A percentile compares a stretch with the other conserved stretches of the same genome.
Evolutionary conservation across 139 green algal species (phyloP).

Genomic region (Nannochloris sp.): DNA sequence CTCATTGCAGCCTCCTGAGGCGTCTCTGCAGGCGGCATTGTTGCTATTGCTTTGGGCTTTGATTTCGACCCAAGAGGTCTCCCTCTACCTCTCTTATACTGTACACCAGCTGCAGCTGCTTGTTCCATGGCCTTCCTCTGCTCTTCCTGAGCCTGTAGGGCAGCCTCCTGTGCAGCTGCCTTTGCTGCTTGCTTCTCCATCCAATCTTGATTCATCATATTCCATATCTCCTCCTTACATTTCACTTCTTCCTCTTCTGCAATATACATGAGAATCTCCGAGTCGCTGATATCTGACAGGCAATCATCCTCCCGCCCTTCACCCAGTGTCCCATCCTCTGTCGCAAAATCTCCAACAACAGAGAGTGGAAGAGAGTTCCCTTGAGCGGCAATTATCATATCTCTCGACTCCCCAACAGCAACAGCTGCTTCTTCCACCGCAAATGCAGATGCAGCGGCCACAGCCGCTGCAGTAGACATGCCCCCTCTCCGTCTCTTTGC

Average conservation of each 20-base stretch:
- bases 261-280: constrained; percentile 24
- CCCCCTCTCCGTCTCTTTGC: neutral
- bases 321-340: constrained; percentile 13
- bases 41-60: constrained; percentile 17
- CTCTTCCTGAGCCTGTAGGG: constrained; percentile 17
- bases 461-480: neutral
- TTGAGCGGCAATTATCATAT: neutral
- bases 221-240: constrained; percentile 41
- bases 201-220: constrained; percentile 41
- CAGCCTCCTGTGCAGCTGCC: constrained; percentile 19
- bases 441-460: neutral
- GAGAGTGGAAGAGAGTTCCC: neutral
- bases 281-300: constrained; percentile 28
- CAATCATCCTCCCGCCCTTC: constrained; percentile 16
- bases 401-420: neutral
- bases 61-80: constrained; percentile 33
- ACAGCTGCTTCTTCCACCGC: neutral
- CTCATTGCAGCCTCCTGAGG: constrained; percentile 37
- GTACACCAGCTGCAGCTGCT: constrained; percentile 26
- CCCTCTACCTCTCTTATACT: constrained; percentile 33
- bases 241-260: constrained; percentile 23
- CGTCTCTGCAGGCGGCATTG: constrained; percentile 26
- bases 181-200: constrained; percentile 35
- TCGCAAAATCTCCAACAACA: neutral
- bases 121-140: constrained; percentile 18